phyloP scores from a whole-genome alignment of 169 alveolate genomes.

The Babesia ovis region DNA sequence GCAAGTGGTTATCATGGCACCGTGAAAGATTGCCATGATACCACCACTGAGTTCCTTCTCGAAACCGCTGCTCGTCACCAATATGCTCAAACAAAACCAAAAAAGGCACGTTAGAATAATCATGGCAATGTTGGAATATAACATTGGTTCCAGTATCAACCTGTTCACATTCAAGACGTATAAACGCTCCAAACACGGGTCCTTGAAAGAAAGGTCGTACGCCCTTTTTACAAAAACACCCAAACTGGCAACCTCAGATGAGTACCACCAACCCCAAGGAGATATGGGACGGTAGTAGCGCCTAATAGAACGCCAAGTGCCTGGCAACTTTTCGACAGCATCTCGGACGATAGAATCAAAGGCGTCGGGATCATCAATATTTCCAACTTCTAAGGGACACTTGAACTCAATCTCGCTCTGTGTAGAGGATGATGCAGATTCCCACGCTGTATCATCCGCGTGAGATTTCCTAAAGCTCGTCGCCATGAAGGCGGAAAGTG shows the following conservation, averaged over 20 bases:
- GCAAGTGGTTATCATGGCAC: background rate
- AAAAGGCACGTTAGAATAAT: conserved; percentile 39
- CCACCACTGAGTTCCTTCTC: background rate
- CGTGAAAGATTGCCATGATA: background rate
- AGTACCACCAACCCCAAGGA: background rate
- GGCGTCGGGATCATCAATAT: conserved; percentile 3
- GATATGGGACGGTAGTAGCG: background rate
- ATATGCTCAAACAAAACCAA: conserved; percentile 32
- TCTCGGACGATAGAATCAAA: conserved; percentile 10
- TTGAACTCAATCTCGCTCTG: background rate
- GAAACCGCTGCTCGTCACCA: background rate
- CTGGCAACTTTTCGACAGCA: conserved; percentile 10
- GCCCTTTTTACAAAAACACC: background rate
- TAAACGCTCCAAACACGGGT: conserved; percentile 64
- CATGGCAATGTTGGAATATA: conserved; percentile 46
- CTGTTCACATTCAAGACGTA: conserved; percentile 71
- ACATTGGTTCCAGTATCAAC: conserved; percentile 50
- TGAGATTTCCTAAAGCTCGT: background rate
- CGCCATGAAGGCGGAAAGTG: background rate
- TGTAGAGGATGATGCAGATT: background rate
- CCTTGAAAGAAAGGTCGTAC: conserved; percentile 17
- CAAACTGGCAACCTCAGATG: background rate
- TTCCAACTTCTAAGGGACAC: background rate
- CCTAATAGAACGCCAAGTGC: background rate
- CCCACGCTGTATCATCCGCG: background rate